Evolutionary conservation across 441 rosid genomes (phyloP), one percentile per base, ranked within the genome.

Genomic region (Erodium texanum): DNA sequence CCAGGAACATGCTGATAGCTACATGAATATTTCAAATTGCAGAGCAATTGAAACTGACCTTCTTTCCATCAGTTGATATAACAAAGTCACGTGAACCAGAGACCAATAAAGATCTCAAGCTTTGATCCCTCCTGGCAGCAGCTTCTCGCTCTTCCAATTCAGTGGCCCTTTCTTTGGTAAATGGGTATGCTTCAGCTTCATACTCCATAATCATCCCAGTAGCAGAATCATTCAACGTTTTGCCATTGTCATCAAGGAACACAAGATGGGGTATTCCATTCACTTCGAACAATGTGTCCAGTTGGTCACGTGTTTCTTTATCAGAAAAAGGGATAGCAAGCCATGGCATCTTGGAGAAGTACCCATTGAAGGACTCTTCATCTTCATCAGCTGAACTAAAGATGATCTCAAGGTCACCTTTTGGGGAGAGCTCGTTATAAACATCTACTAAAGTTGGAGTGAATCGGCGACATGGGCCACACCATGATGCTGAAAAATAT

Each of bases 401-500:
- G 14, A 89, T 70, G 70, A 86, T 32, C 86, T 89, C 92, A 24
- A 87, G 79, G 52, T 82, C 84, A 23, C 68, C 85, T 66, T 78
- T 82, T 0, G 79, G 3, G 63, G 74, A 74, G 77, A 87, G 75
- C 45, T 82, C 82, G n/a, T 75, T 66, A 74, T 89, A 85, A 18
- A 79, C 80, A 66, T 89, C 89, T 5, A 80, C 74, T 62, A 89
- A 71, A 61, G 56, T 65, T 0, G 96, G 96, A 66, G 92, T 89
- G 67, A 87, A 87, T 1, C 67, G 70, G 19, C 58, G 79, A 75
- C 96, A 86, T 0, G 90, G 93, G 24, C 86, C 86, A 41, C 96
- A 89, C 93, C 96, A 87, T 19, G 84, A 81, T 36, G 91, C 96
- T 61, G 96, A 89, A 67, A 87, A 86, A 73, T 89, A 89, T 62